Conservation (phyloP, 306 rosid species). For the Prosopis cineraria region DNA sequence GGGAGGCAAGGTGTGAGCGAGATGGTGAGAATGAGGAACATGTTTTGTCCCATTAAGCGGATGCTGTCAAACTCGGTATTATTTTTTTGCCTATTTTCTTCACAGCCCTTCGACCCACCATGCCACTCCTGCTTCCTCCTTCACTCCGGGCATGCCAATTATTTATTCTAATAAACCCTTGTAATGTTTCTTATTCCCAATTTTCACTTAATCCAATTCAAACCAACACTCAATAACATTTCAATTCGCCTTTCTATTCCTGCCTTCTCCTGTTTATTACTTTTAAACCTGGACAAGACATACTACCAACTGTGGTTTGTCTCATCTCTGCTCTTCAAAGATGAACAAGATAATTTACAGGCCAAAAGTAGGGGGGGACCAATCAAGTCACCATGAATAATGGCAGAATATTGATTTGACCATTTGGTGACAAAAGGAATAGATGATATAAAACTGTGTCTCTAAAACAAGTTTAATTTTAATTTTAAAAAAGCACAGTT, state of each 20-base stretch:
- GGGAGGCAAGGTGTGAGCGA: neutral
- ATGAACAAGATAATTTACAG: neutral
- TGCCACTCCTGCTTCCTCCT: neutral
- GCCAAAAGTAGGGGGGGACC: neutral
- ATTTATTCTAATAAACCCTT: neutral
- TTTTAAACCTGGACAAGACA: neutral
- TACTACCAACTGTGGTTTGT: neutral
- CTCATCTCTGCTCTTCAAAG: neutral
- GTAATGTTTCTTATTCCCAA: neutral
- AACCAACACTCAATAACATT: neutral
- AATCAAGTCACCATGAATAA: neutral
- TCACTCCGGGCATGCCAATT: neutral
- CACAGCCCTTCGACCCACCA: neutral
- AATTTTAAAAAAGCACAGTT: neutral
- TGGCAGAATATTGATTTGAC: neutral
- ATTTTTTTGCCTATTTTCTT: slow-evolving; percentile 22
- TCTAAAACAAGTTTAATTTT: no score
- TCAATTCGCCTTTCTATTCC: neutral
- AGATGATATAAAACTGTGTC: neutral
- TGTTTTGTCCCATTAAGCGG: slow-evolving; percentile 15
- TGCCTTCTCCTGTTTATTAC: neutral
- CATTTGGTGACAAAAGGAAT: neutral
- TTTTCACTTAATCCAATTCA: neutral
- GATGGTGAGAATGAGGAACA: neutral
- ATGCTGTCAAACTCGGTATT: neutral